A percentile compares a stretch with the other conserved stretches of the same genome.
Conservation (phyloP, 192 early-diverging fungal genomes). For the Borealophlyctis nickersoniae region DNA sequence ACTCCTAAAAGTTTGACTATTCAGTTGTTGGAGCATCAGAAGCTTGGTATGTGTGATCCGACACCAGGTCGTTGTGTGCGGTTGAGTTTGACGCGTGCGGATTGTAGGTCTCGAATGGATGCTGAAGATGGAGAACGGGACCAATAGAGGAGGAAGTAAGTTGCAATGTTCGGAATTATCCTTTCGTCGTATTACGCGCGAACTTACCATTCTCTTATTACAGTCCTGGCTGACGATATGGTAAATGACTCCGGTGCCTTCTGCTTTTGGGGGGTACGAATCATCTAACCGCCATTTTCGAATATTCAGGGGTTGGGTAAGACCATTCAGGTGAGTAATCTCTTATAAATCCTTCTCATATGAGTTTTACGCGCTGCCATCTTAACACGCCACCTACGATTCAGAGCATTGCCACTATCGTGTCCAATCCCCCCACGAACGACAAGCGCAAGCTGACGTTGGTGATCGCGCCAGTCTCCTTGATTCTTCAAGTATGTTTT, state of each 20-base stretch:
- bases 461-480: constrained; percentile 62
- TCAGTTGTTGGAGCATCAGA: constrained; percentile 43
- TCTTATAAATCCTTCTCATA: too few species aligned
- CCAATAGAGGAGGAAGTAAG: constrained; percentile 13
- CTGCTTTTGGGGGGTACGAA: too few species aligned
- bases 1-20: constrained; percentile 30
- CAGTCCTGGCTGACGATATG: constrained; percentile 40
- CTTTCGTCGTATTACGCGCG: not conserved
- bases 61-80: not conserved
- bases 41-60: constrained; percentile 16
- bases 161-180: not conserved
- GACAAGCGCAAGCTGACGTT: constrained; percentile 58
- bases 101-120: constrained; percentile 32
- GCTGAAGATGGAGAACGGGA: constrained; percentile 40
- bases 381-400: too few species aligned
- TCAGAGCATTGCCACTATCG: constrained; percentile 62
- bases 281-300: too few species aligned
- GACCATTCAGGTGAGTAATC: too few species aligned
- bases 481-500: constrained; percentile 52
- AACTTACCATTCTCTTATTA: not conserved
- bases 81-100: not conserved
- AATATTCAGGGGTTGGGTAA: too few species aligned
- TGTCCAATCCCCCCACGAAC: constrained; percentile 45
- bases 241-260: too few species aligned
- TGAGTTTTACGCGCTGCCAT: too few species aligned